Base-by-base conservation (phyloP, 257 asterid genomes). In the Parsonsia alboflavescens region DNA sequence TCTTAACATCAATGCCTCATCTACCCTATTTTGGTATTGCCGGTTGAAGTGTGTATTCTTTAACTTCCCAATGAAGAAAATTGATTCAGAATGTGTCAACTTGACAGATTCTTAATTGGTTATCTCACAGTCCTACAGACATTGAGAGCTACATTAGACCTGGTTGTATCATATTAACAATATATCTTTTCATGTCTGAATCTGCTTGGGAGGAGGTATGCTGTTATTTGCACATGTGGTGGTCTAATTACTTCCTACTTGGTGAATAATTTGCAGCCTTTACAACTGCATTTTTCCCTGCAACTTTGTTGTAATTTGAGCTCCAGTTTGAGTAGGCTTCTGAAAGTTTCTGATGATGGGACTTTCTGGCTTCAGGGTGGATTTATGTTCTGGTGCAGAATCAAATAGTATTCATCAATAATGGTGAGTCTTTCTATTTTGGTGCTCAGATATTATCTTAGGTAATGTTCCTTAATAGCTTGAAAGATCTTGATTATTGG, bases 61-160 rank as follows among this genome's bases (percentile, higher is more conserved):
- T 24, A 44, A 70, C 56, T 49, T 58, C 26, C 66, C 8, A 54
- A 17, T 56, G 30, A 22, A 68, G 45, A 21, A 68, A 30, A n/a
- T 39, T 70, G 39, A 33, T 24, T 24, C 57, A 19, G 6, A 44
- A 65, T 48, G 21, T 77, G 78, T 78, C 66, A 70, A 81, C 75
- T 80, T 45, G 79, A 54, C 96, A 92, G 98, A 92, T 92, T 79
- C 89, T 89, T 82, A 93, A 92, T 80, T 92, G 98, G 98, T 78
- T 92, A 78, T 83, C 97, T 78, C 87, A 88, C 77, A 90, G 97
- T 83, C 98, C 97, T 67, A 79, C 86, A 57, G 98, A 90, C 86
- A 90, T 92, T 74, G 98, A 92, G 79, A 89, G 98, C 93, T 90
- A 92, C 82, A 92, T 92, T 76, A 85, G 94, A 72, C 98, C 97